Evolutionary conservation across 306 rosid species (phyloP), one percentile per base, ranked within the genome.

Genomic region (Glycine latifolia): DNA sequence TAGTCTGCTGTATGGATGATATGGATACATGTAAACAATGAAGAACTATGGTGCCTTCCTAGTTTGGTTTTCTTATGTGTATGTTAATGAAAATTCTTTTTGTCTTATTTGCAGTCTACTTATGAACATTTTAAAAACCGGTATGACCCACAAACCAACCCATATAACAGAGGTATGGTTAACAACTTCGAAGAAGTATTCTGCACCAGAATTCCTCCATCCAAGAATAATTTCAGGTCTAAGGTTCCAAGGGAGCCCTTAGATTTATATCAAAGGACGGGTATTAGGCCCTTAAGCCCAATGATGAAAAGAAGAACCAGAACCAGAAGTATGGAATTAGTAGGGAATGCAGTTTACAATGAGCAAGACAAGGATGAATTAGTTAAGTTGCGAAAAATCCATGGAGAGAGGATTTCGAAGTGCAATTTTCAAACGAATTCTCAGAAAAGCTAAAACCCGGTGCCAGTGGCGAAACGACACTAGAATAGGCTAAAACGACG

Each of bases 101-200:
- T 82, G 72, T 76, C 80, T 55, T 58, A 52, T 79, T 56, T 76
- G 85, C 90, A 92, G 97, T 87, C 97, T 67, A 92, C 97, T 62
- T 92, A 90, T 55, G 97, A 92, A 85, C 90, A 92, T 78, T 92
- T 88, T 75, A 90, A 89, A 87, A 89, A 90, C 83, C 91, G 94
- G 10, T 90, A 89, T 59, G 90, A 89, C 63, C 85, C 60, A 61
- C 84, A 83, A 67, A 85, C 44, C 77, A 90, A 92, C 80, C 94
- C 97, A 47, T 85, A 78, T 59, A 79, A 89, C 83, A 88, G 59
- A 75, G 97, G 94, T 65, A 71, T 88, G 74, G 7, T 70, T 39
- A 6, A 61, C 73, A 92, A 92, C 84, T 86, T 92, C 85, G 67
- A 47, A 76, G 92, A 90, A 85, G 62, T 83, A 67, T 90, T 92